Base-by-base conservation (phyloP, 2,329 filamentous ascomycete species). In the Cadophora sp. region DNA sequence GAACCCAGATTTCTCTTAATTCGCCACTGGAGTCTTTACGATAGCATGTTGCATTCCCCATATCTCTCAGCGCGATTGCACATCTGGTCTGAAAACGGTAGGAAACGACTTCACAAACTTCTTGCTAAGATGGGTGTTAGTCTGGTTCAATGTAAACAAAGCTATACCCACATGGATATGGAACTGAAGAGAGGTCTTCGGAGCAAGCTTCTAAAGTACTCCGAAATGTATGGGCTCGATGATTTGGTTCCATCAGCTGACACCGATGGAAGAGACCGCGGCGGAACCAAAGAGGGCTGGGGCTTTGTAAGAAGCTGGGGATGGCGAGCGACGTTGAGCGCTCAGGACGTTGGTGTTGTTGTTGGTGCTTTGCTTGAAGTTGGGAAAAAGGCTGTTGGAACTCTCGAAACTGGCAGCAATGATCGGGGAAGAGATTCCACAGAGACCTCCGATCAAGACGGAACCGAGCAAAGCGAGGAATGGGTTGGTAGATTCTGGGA, bases 91-190 rank as follows among this genome's bases (percentile, higher is more conserved):
- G 96, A 98, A 70, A 87, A 87, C 62, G 96, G 96, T 3, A 86
- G 92, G 64, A 97, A 97, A 79, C 88, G 95, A 62, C 83, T 99
- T 24, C 93, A 97, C 79, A 98, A 98, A 78, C 86, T 99, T 0
- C 86, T 99, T 2, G 96, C 96, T 53, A 99, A 98, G 80, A 99
- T 99, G 95, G 96, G 96, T 37, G 92, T 99, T 65, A 97, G 93
- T 76, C 83, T 98, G 46, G 91, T 91, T 5, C 95, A 99, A 81
- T 97, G 94, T 81, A 94, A 93, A 75, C 96, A 98, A 80, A 95
- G 90, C 77, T 99, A 98, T 78, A 93, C 94, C 0, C 96, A 99
- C 79, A 98, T 99, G 94, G 95, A 98, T 80, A 97, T 97, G 89
- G 91, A 97, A 79, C 83, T 99, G 40, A 99, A 98, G 81, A 90